Evolutionary conservation across 202 grass and related monocot species (phyloP).

Genomic region (Saccharum hybrid): DNA sequence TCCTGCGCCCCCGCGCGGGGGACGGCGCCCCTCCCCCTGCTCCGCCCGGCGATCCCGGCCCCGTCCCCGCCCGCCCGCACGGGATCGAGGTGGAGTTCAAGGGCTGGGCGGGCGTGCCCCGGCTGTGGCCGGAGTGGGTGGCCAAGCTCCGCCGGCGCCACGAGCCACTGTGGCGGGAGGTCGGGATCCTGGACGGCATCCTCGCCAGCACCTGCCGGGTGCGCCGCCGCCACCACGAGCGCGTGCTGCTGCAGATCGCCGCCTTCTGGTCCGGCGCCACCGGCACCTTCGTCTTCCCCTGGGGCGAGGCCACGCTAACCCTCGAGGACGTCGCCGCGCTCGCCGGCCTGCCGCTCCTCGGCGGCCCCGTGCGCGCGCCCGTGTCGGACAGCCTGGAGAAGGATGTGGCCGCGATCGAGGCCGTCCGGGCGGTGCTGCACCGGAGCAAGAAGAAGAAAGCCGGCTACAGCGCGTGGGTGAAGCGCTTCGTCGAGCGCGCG

Average conservation of each 20-base stretch:
- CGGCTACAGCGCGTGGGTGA: slow-evolving; percentile 38
- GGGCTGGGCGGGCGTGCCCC: slow-evolving; percentile 45
- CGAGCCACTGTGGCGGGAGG: slow-evolving; percentile 39
- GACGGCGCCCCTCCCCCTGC: background rate
- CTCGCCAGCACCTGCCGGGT: slow-evolving; percentile 47
- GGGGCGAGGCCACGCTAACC: slow-evolving; percentile 71
- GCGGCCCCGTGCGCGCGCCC: slow-evolving; percentile 41
- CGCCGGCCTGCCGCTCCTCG: slow-evolving; percentile 52
- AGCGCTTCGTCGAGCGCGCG: too few species aligned
- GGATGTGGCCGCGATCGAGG: slow-evolving; percentile 34
- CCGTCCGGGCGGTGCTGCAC: slow-evolving; percentile 32
- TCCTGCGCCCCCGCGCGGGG: slow-evolving; percentile 29
- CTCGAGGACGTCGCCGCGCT: slow-evolving; percentile 61
- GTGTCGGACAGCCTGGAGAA: slow-evolving; percentile 4
- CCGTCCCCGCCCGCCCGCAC: background rate
- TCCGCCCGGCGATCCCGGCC: background rate
- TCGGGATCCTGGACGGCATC: slow-evolving; percentile 53
- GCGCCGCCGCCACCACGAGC: slow-evolving; percentile 17
- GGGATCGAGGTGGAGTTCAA: slow-evolving; percentile 25
- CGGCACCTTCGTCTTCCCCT: slow-evolving; percentile 65
- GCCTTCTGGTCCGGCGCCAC: slow-evolving; percentile 57
- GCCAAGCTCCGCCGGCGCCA: slow-evolving; percentile 51
- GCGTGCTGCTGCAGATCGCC: slow-evolving; percentile 47
- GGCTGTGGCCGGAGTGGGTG: slow-evolving; percentile 50
- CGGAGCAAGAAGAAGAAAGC: slow-evolving; percentile 46